phyloP scores from a whole-genome alignment of 148 eudicot species.

The Agrostemma githago region DNA sequence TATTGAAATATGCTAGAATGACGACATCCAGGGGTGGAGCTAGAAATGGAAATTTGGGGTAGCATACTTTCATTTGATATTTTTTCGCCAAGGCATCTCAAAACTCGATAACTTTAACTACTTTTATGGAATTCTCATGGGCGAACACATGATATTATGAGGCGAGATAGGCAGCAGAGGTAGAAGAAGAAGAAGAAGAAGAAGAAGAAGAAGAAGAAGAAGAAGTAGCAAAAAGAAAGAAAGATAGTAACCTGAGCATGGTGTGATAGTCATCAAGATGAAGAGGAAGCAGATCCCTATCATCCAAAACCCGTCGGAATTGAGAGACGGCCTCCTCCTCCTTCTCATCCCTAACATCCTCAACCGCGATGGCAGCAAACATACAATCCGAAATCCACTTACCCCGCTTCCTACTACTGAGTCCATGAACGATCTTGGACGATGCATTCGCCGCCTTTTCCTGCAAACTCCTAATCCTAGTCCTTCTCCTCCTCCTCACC shows the following conservation, averaged over 20 bases:
- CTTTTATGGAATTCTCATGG: too few relatives aligned
- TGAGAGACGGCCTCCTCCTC: constrained; percentile 70
- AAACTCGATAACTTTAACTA: too few relatives aligned
- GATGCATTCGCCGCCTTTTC: constrained; percentile 79
- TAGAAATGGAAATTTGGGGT: too few relatives aligned
- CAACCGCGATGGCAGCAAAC: constrained; percentile 54
- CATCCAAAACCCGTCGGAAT: constrained; percentile 57
- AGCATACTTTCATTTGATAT: too few relatives aligned
- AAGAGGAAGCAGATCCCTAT: constrained; percentile 59
- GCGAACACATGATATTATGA: too few relatives aligned
- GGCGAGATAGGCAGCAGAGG: too few relatives aligned
- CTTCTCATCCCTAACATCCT: constrained; percentile 72
- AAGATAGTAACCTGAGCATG: constrained; percentile 64
- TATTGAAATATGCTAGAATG: too few relatives aligned
- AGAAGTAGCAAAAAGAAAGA: too few relatives aligned
- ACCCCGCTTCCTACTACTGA: constrained; percentile 42
- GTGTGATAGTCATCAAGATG: constrained; percentile 86
- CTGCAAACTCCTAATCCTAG: constrained; percentile 66
- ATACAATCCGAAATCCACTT: constrained; percentile 59
- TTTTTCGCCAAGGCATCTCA: too few relatives aligned
- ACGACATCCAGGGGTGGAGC: too few relatives aligned
- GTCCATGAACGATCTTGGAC: constrained; percentile 43
- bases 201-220: too few relatives aligned
- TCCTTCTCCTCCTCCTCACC: constrained; percentile 27
- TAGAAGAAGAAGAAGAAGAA: too few relatives aligned